phyloP scores from a whole-genome alignment of 228 moss, liverwort and hornwort species.

The Sphagnum fallax region DNA sequence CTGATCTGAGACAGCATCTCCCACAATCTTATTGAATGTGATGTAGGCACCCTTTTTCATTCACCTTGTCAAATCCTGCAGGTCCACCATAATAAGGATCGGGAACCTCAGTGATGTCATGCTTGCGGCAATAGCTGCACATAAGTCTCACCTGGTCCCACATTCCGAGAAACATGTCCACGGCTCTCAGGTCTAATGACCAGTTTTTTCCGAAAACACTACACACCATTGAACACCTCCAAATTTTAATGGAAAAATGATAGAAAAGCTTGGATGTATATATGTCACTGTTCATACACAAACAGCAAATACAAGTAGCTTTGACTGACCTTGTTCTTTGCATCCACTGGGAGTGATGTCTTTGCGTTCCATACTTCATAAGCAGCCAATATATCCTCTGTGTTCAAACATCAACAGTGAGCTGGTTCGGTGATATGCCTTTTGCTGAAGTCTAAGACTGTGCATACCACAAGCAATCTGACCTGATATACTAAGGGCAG shows the following conservation, averaged over 20 bases:
- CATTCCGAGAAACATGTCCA: neutral
- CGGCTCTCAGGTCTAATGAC: no score
- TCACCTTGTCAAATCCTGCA: constrained; percentile 89
- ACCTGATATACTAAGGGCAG: no score
- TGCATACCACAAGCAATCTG: no score
- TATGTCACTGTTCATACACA: no score
- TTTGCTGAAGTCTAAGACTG: no score
- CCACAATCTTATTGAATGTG: neutral
- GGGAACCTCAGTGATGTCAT: constrained; percentile 72
- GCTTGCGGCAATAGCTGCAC: constrained; percentile 78
- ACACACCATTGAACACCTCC: no score
- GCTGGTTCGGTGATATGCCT: no score
- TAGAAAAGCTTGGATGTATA: no score
- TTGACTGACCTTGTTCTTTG: constrained; percentile 51
- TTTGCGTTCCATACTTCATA: constrained; percentile 58
- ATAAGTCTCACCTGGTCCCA: constrained; percentile 73
- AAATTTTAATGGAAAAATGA: no score
- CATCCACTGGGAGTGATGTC: constrained; percentile 43
- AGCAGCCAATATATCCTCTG: constrained; percentile 69
- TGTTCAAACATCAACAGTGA: neutral
- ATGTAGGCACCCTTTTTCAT: neutral
- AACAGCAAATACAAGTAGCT: no score
- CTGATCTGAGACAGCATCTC: neutral
- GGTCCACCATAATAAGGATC: constrained; percentile 98
- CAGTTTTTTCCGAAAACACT: no score